phyloP scores from a whole-genome alignment of 805 yeast genomes.

The Jamesozyma lodderae region DNA sequence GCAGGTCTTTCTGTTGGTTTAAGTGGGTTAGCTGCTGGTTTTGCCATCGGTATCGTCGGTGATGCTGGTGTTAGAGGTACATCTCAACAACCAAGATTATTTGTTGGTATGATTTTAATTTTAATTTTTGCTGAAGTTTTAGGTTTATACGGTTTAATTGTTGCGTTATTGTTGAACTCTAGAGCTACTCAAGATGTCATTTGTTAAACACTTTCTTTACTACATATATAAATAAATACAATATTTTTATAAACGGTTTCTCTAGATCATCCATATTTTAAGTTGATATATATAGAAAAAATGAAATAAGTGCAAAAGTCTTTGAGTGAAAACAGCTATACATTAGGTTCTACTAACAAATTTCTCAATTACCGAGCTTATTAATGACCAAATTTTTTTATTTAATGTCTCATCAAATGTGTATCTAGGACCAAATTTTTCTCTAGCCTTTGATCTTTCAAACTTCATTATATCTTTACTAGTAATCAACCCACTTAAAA shows the following conservation, averaged over 20 bases:
- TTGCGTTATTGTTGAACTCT: conserved; percentile 93
- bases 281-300: too few species aligned
- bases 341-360: too few species aligned
- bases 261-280: too few species aligned
- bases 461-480: conserved; percentile 73
- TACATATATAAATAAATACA: neutral
- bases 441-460: conserved; percentile 33
- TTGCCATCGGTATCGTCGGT: conserved; percentile 98
- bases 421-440: conserved; percentile 23
- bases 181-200: conserved; percentile 89
- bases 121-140: conserved; percentile 98
- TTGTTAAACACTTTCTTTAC: conserved; percentile 42
- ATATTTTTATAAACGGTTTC: too few species aligned
- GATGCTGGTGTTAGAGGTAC: conserved; percentile 99
- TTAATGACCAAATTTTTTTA: conserved; percentile 17
- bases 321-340: too few species aligned
- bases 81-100: conserved; percentile 96
- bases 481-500: conserved; percentile 66
- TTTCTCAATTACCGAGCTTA: conserved; percentile 11
- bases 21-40: conserved; percentile 96
- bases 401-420: conserved; percentile 18
- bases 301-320: too few species aligned
- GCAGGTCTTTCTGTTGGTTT: conserved; percentile 97
- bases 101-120: conserved; percentile 96
- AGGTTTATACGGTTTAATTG: conserved; percentile 97